These are phyloP conservation scores for Vigna unguiculata DNA, from an alignment of 306 rosid species.

Conservation along the genomic window DNA sequence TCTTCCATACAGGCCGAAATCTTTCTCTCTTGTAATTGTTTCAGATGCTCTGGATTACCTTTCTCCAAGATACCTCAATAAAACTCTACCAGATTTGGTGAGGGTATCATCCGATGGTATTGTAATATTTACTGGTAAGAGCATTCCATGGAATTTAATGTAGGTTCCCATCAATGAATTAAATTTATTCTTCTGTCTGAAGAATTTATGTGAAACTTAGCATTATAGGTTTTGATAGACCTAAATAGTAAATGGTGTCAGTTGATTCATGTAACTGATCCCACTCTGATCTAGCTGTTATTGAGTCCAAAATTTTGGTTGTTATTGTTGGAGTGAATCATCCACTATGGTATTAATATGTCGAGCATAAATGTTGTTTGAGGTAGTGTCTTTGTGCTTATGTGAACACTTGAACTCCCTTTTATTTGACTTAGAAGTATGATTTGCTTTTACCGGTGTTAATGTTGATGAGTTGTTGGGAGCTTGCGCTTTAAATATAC, in stretches of 20 bases:
- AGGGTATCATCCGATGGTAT: slow-evolving; percentile 71
- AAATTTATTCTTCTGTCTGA: slow-evolving; percentile 2
- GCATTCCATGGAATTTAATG: slow-evolving; percentile 28
- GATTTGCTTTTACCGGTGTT: not conserved
- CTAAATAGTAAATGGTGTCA: not conserved
- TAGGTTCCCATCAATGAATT: slow-evolving; percentile 15
- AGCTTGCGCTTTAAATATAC: slow-evolving; percentile 33
- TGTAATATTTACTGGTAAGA: slow-evolving; percentile 67
- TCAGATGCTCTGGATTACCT: slow-evolving; percentile 79
- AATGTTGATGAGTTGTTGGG: slow-evolving; percentile 28
- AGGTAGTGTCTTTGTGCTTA: slow-evolving; percentile 23
- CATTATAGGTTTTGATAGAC: not conserved
- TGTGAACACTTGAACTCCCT: not conserved
- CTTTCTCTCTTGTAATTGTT: slow-evolving; percentile 73
- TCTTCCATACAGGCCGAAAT: slow-evolving; percentile 75
- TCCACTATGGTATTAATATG: not conserved
- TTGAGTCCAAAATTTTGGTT: slow-evolving; percentile 12
- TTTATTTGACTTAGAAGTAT: slow-evolving; percentile 11
- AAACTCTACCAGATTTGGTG: slow-evolving; percentile 73
- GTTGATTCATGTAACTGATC: not conserved
- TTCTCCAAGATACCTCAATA: slow-evolving; percentile 80
- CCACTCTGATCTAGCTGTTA: not conserved
- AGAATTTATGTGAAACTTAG: slow-evolving; percentile 17
- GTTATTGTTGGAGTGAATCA: not conserved
- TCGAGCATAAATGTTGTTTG: slow-evolving; percentile 22